Conservation (phyloP, 2,329 filamentous ascomycete genomes). For the Teratosphaeriaceae sp. region DNA sequence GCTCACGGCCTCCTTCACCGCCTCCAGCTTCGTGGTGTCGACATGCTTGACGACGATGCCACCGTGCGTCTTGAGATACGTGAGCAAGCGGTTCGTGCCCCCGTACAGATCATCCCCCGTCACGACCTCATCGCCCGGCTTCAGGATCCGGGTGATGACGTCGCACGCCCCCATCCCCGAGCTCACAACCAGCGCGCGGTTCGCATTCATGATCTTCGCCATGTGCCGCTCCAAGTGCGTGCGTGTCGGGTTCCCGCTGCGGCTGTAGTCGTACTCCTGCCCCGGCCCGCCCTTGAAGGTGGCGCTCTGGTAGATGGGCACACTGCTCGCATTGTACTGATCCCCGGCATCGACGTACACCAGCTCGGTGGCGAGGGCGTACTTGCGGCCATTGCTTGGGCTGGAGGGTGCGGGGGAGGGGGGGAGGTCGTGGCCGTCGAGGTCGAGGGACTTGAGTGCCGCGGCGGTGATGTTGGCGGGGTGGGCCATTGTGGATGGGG, state of each 20-base stretch:
- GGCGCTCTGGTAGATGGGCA: slow-evolving; percentile 95
- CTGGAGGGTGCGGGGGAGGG: slow-evolving; percentile 91
- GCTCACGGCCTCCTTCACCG: slow-evolving; percentile 61
- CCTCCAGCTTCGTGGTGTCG: slow-evolving; percentile 75
- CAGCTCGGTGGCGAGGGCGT: slow-evolving; percentile 90
- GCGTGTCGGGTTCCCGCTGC: slow-evolving; percentile 92
- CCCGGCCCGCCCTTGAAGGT: slow-evolving; percentile 90
- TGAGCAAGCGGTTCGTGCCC: slow-evolving; percentile 87
- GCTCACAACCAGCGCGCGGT: slow-evolving; percentile 82
- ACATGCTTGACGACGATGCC: slow-evolving; percentile 94
- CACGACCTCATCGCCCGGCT: slow-evolving; percentile 92
- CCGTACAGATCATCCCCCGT: slow-evolving; percentile 97
- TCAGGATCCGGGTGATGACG: slow-evolving; percentile 85
- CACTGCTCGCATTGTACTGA: slow-evolving; percentile 93
- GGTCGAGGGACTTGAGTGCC: slow-evolving; percentile 53
- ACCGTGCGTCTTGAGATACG: slow-evolving; percentile 81
- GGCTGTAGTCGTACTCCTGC: slow-evolving; percentile 94
- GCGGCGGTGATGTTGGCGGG: slow-evolving; percentile 32
- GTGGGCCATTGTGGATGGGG: slow-evolving; percentile 23
- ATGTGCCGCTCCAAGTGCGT: slow-evolving; percentile 94
- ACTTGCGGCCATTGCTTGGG: slow-evolving; percentile 76
- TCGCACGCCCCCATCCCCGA: slow-evolving; percentile 97
- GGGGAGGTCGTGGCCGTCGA: slow-evolving; percentile 77
- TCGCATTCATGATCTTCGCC: slow-evolving; percentile 98
- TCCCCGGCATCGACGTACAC: slow-evolving; percentile 95